Base-by-base conservation (phyloP, 2,329 filamentous ascomycete genomes). In the Bipolaris zeicola region DNA sequence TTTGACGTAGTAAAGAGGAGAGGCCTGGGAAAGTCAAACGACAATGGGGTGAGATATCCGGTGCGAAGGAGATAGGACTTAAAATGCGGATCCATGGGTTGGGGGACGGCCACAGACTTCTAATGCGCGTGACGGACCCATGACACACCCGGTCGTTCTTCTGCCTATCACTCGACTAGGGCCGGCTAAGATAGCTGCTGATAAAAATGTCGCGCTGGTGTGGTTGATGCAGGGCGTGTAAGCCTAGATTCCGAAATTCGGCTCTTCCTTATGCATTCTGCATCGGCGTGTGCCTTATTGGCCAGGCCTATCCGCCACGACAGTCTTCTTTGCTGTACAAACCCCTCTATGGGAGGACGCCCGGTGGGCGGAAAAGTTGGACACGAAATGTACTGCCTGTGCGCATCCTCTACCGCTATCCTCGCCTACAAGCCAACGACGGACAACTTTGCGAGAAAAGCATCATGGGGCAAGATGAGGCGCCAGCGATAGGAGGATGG, bases 111-210 rank as follows among this genome's bases (percentile, higher is more conserved):
- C 26, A 28, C 26, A 28, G 26, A 43, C 58, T 59, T 62, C 31
- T 52, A 65, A 63, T 65, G 61, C 59, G 61, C 54, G 55, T 63
- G 62, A 64, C 60, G 57, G 58, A 41, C 50, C 59, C 52, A 64
- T 65, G 64, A 61, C 62, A 67, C 62, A 64, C 60, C 65, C 66
- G 68, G 69, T 67, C 63, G 59, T 44, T 54, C 64, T 62, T 61
- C 59, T 50, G 60, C 56, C 64, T 67, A 68, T 67, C 65, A 60
- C 46, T 44, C 52, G 44, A 43, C 43, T 41, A 36, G 57, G 50
- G 54, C 14, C 13, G 57, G 58, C 63, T 44, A 63, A 66, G 65
- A 67, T 65, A 67, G 64, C 62, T 65, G 67, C 65, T 69, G 67
- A 69, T 69, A 66, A 64, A 66, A 67, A 46, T 54, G 51, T 60